These are phyloP conservation scores for Gentiana dahurica DNA, from an alignment of 257 asterid species.

Conservation along the genomic window DNA sequence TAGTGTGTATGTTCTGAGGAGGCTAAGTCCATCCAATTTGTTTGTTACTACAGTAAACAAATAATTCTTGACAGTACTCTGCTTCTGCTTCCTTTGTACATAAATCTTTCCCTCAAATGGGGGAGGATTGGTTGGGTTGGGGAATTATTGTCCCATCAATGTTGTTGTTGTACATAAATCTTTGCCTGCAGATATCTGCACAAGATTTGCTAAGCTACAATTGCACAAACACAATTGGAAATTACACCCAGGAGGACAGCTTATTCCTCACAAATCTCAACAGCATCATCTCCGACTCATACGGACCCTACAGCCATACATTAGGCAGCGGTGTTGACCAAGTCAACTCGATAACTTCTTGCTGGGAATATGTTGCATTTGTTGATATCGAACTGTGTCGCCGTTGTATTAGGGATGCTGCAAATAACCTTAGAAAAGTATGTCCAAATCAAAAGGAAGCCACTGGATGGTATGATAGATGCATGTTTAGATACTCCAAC, in stretches of 20 bases:
- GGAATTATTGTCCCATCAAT: not conserved
- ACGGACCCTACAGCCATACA: slow-evolving; percentile 21
- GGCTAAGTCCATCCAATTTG: no score
- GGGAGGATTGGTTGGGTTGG: no score
- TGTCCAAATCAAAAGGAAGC: slow-evolving; percentile 21
- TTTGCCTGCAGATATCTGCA: not conserved
- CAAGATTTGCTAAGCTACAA: not conserved
- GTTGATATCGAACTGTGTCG: slow-evolving; percentile 14
- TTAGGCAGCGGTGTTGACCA: slow-evolving; percentile 7
- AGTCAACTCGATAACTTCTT: slow-evolving; percentile 17
- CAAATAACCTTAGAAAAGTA: not conserved
- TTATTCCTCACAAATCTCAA: slow-evolving; percentile 21
- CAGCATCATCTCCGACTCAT: slow-evolving; percentile 20
- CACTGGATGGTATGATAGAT: slow-evolving; percentile 9
- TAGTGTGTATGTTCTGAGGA: no score
- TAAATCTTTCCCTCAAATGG: no score
- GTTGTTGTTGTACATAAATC: not conserved
- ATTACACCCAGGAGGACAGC: slow-evolving; percentile 13
- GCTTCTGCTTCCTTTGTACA: no score
- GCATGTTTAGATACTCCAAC: slow-evolving; percentile 16
- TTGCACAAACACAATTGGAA: slow-evolving; percentile 5
- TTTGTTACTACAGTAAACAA: no score
- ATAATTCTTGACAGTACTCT: no score
- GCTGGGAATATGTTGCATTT: slow-evolving; percentile 19
- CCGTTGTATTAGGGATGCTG: slow-evolving; percentile 8